Conservation (phyloP, 2,329 filamentous ascomycete genomes). For the Colletotrichum sp. region DNA sequence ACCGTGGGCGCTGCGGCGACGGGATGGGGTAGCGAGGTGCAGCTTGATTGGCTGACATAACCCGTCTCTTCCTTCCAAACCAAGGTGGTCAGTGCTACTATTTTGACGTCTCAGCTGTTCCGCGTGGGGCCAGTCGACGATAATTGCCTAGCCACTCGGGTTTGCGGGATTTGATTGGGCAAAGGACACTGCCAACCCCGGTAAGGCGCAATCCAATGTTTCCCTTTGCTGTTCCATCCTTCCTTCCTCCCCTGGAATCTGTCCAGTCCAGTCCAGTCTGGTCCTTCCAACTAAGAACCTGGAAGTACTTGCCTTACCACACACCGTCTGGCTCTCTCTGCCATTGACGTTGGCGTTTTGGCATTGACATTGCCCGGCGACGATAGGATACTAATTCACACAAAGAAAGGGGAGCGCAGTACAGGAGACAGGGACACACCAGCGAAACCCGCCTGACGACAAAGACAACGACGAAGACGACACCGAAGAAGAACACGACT, state of each 20-base stretch:
- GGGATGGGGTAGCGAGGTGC: background rate
- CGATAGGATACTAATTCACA: background rate
- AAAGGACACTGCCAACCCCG: background rate
- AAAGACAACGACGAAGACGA: background rate
- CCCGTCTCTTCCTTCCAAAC: background rate
- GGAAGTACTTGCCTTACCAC: background rate
- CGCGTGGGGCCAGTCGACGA: background rate
- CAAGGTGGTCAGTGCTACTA: slow-evolving; percentile 15
- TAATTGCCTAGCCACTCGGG: slow-evolving; percentile 9
- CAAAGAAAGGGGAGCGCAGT: background rate
- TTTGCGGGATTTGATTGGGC: background rate
- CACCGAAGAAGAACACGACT: background rate
- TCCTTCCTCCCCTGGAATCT: background rate
- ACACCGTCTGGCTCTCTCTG: slow-evolving; percentile 21
- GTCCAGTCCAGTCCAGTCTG: background rate
- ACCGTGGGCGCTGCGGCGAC: background rate
- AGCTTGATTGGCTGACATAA: background rate
- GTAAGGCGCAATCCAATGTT: slow-evolving; percentile 15
- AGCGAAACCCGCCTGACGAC: background rate
- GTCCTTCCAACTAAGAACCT: background rate
- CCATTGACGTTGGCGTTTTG: slow-evolving; percentile 24
- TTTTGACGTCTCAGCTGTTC: slow-evolving; percentile 20
- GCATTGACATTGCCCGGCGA: slow-evolving; percentile 22
- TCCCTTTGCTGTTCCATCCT: slow-evolving; percentile 5
- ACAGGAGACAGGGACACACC: background rate